These are phyloP conservation scores for Phialocephala sp. DNA, from an alignment of 2,329 filamentous ascomycete species.

Conservation along the genomic window DNA sequence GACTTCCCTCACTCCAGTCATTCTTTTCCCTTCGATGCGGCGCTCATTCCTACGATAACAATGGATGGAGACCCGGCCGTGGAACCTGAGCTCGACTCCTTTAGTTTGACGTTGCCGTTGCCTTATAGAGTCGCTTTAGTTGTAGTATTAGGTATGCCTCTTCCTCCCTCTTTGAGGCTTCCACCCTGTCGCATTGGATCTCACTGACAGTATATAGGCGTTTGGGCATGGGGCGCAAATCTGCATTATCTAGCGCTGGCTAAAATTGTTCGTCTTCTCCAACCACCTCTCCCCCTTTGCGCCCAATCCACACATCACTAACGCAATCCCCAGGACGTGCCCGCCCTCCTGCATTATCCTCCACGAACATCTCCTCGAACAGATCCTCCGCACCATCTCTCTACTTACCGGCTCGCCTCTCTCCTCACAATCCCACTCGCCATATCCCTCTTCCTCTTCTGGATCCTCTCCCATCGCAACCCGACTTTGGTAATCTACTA, in stretches of 20 bases:
- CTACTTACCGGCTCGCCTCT: constrained; percentile 84
- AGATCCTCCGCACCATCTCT: constrained; percentile 77
- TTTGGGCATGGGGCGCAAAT: constrained; percentile 95
- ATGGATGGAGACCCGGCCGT: constrained; percentile 80
- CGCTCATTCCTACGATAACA: constrained; percentile 38
- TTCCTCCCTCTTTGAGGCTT: not conserved
- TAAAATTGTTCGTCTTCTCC: constrained; percentile 66
- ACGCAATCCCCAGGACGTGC: constrained; percentile 67
- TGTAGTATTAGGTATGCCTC: constrained; percentile 74
- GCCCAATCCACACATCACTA: constrained; percentile 12
- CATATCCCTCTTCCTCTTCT: constrained; percentile 80
- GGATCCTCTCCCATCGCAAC: constrained; percentile 76
- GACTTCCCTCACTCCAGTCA: constrained; percentile 35
- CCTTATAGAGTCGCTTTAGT: constrained; percentile 90
- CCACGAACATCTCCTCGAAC: constrained; percentile 67
- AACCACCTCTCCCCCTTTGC: constrained; percentile 15
- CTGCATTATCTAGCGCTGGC: constrained; percentile 81
- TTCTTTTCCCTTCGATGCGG: constrained; percentile 38
- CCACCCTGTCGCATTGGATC: constrained; percentile 13
- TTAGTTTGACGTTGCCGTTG: constrained; percentile 85
- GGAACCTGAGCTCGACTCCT: constrained; percentile 77
- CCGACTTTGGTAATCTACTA: constrained; percentile 73
- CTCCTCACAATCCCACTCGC: constrained; percentile 74
- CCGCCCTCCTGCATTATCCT: constrained; percentile 85
- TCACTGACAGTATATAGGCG: constrained; percentile 58